Evolutionary conservation across 164 flowering plant species (phyloP).

Genomic region (Tinospora cordifolia): DNA sequence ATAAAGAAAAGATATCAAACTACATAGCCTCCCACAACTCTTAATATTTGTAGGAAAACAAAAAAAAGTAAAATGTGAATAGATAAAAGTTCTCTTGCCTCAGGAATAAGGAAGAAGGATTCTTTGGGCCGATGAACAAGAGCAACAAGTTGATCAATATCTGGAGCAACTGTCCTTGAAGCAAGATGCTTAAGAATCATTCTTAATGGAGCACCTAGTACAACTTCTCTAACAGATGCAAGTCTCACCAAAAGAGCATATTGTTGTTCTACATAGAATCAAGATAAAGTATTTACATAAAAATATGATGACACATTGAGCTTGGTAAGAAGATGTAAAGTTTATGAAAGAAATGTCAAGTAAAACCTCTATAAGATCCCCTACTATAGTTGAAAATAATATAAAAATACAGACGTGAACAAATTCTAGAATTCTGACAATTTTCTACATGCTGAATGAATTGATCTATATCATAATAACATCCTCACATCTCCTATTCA

Average conservation of each 20-base stretch:
- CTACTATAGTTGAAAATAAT: no score
- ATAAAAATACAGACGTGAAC: no score
- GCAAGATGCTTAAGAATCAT: constrained; percentile 58
- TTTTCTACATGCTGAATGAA: no score
- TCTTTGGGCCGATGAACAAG: constrained; percentile 90
- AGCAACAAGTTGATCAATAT: constrained; percentile 56
- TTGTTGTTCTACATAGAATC: constrained; percentile 37
- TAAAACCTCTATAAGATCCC: background rate
- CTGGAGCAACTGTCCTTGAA: constrained; percentile 56
- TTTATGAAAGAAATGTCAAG: background rate
- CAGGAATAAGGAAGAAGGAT: constrained; percentile 79
- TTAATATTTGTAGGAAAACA: background rate
- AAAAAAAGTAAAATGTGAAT: background rate
- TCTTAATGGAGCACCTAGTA: constrained; percentile 86
- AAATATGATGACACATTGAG: background rate
- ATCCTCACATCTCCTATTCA: no score
- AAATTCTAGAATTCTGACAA: no score
- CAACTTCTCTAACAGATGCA: constrained; percentile 94
- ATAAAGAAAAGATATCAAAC: background rate
- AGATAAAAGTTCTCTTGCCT: constrained; percentile 37
- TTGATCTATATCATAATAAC: no score
- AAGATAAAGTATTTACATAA: background rate
- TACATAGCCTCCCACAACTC: background rate
- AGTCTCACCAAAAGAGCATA: constrained; percentile 65
- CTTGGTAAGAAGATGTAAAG: background rate